Percentiles rank a stretch among this genome's conserved stretches.
These are phyloP conservation scores for Pogostemon cablin DNA, from an alignment of 257 asterid genomes.

Conservation along the genomic window DNA sequence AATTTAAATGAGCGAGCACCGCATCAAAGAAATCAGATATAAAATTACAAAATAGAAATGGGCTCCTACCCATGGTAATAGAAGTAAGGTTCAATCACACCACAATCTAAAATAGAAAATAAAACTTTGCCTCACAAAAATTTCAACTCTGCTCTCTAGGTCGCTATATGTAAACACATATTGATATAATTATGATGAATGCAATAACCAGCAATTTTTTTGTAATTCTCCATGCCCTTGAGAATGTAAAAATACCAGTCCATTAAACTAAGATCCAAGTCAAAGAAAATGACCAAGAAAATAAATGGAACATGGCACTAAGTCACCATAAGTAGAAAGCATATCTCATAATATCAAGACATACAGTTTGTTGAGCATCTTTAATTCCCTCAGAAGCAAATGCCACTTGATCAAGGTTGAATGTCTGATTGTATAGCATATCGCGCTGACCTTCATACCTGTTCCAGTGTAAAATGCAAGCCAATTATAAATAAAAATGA, in stretches of 20 bases:
- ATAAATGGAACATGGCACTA: background rate
- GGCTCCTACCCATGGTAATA: conserved; percentile 51
- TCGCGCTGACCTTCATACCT: conserved; percentile 99
- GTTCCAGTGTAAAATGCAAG: conserved; percentile 30
- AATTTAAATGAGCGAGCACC: conserved; percentile 31
- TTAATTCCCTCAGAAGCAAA: conserved; percentile 98
- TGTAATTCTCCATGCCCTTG: no score
- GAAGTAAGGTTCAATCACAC: conserved; percentile 54
- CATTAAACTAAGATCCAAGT: no score
- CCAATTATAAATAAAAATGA: background rate
- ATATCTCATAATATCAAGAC: conserved; percentile 33
- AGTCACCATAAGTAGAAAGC: conserved; percentile 12
- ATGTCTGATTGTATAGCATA: conserved; percentile 93
- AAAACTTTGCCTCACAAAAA: conserved; percentile 42
- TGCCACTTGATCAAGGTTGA: conserved; percentile 92
- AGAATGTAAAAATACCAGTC: no score
- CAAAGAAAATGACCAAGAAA: background rate
- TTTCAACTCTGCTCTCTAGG: conserved; percentile 48
- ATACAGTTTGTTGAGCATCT: conserved; percentile 99
- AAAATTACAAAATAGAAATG: conserved; percentile 31
- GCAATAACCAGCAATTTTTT: no score
- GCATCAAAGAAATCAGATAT: conserved; percentile 15
- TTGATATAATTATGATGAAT: conserved; percentile 32
- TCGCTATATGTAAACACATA: conserved; percentile 46
- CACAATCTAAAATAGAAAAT: conserved; percentile 34